Evolutionary conservation across 495 filamentous ascomycete species (phyloP).

Genomic region (Penicillium nucicola): DNA sequence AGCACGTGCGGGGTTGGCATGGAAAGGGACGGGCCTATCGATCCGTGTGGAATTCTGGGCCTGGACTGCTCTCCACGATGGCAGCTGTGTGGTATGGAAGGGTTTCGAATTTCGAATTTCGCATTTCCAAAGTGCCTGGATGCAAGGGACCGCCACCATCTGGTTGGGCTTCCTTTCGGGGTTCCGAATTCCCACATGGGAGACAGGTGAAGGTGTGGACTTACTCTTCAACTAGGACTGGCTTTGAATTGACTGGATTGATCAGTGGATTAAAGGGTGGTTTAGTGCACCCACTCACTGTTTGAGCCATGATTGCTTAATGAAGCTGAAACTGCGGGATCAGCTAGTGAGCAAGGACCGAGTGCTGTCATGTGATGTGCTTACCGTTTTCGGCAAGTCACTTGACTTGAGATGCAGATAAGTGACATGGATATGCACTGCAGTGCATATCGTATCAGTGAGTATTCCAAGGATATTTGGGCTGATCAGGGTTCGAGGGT

Average conservation of each 20-base stretch:
- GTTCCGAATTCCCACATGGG: neutral
- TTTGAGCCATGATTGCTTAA: constrained; percentile 11
- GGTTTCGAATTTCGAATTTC: too few species aligned
- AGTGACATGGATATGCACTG: neutral
- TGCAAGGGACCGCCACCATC: too few species aligned
- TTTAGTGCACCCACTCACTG: constrained; percentile 3
- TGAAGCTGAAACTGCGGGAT: neutral
- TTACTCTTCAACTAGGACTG: constrained; percentile 43
- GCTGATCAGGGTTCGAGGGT: too few species aligned
- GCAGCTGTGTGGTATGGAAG: too few species aligned
- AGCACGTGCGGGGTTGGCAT: too few species aligned
- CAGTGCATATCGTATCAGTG: neutral
- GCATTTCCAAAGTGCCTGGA: too few species aligned
- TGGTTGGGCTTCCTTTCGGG: neutral
- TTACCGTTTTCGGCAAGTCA: constrained; percentile 14
- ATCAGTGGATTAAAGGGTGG: constrained; percentile 38
- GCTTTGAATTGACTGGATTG: constrained; percentile 31
- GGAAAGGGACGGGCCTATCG: too few species aligned
- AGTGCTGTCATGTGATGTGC: constrained; percentile 2
- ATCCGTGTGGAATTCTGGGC: too few species aligned
- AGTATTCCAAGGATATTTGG: too few species aligned
- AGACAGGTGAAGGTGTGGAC: constrained; percentile 1
- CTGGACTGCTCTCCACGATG: too few species aligned
- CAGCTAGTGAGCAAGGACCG: too few species aligned
- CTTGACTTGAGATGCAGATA: too few species aligned